phyloP scores from a whole-genome alignment of 1,284 basidiomycete species.

The Trichosporon sp. region DNA sequence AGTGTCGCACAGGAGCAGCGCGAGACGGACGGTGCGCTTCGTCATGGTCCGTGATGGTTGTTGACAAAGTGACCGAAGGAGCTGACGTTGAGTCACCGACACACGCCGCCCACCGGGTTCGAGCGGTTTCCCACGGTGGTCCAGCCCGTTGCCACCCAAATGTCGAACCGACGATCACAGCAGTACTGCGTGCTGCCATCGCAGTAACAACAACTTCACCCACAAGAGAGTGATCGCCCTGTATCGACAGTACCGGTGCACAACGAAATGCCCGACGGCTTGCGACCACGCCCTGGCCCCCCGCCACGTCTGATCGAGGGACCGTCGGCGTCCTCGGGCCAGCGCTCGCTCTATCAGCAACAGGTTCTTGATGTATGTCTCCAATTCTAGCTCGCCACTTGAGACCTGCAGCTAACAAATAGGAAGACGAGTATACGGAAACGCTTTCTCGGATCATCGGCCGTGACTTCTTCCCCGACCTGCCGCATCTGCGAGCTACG shows the following conservation, averaged over 20 bases:
- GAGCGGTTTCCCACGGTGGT: constrained; percentile 6
- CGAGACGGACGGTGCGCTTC: constrained; percentile 46
- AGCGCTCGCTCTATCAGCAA: constrained; percentile 50
- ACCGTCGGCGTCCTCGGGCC: constrained; percentile 37
- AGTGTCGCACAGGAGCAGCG: constrained; percentile 55
- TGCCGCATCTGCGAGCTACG: constrained; percentile 81
- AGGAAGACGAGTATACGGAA: constrained; percentile 90
- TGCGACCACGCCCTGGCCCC: constrained; percentile 44
- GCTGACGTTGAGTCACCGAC: constrained; percentile 10
- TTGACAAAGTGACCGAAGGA: background rate
- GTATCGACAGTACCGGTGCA: no score
- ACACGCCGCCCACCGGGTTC: background rate
- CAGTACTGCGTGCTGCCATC: background rate
- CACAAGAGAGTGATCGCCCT: no score
- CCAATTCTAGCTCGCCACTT: no score
- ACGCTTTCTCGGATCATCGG: constrained; percentile 92
- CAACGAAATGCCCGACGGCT: constrained; percentile 28
- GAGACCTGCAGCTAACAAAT: constrained; percentile 25
- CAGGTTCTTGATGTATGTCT: constrained; percentile 50
- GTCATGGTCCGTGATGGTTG: constrained; percentile 21
- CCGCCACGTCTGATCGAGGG: constrained; percentile 41
- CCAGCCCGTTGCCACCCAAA: constrained; percentile 18
- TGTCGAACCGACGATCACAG: constrained; percentile 1
- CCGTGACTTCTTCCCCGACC: constrained; percentile 94
- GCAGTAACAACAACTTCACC: background rate